Percentiles rank a stretch among this genome's conserved stretches.
Evolutionary conservation across 257 asterid species (phyloP).

Genomic region (Asclepias syriaca): DNA sequence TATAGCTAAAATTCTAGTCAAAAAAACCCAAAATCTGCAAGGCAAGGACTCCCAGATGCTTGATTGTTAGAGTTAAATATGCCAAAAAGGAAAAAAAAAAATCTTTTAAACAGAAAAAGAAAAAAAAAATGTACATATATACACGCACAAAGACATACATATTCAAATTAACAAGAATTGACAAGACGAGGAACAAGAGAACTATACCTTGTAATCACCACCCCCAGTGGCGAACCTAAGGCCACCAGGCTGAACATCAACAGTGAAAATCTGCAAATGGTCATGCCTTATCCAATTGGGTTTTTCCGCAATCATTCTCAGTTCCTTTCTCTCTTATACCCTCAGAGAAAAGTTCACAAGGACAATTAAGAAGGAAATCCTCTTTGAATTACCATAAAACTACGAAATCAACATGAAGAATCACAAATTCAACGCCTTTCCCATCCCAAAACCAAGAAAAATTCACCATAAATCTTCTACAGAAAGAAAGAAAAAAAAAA

Average conservation of each 20-base stretch:
- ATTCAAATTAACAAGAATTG: neutral
- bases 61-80: neutral
- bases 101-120: neutral
- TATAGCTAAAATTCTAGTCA: neutral
- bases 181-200: slow-evolving; percentile 2
- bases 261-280: slow-evolving; percentile 82
- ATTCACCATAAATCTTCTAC: neutral
- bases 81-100: slow-evolving; percentile 5
- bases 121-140: neutral
- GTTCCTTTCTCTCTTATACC: slow-evolving; percentile 12
- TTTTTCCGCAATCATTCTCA: slow-evolving; percentile 80
- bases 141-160: no score
- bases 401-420: slow-evolving; percentile 24
- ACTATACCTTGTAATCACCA: slow-evolving; percentile 85
- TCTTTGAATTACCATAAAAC: slow-evolving; percentile 27
- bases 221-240: slow-evolving; percentile 98
- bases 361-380: neutral
- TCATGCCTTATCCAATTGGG: slow-evolving; percentile 86
- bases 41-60: neutral
- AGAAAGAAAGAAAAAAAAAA: neutral
- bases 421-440: slow-evolving; percentile 27
- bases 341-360: slow-evolving; percentile 3
- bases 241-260: slow-evolving; percentile 96
- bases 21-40: neutral
- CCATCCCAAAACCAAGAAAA: slow-evolving; percentile 16